phyloP scores from a whole-genome alignment of 305 asterid genomes.

The Fraxinus floribunda region DNA sequence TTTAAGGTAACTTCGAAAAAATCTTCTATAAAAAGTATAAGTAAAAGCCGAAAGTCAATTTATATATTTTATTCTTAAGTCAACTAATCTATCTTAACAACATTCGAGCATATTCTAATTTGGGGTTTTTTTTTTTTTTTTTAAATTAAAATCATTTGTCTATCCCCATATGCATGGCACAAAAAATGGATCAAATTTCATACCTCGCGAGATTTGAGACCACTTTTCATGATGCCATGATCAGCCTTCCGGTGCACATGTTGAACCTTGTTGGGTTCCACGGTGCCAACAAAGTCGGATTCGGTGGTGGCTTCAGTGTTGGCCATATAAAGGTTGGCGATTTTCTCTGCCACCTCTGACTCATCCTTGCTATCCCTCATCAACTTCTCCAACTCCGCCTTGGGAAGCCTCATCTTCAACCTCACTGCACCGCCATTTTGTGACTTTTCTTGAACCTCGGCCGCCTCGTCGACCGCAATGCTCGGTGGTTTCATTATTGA shows the following conservation, averaged over 20 bases:
- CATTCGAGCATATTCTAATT: too few species aligned
- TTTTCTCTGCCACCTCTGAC: slow-evolving; percentile 60
- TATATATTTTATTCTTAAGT: neutral
- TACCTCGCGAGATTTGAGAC: slow-evolving; percentile 68
- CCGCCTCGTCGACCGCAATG: slow-evolving; percentile 28
- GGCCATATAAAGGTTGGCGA: slow-evolving; percentile 53
- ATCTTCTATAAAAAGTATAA: too few species aligned
- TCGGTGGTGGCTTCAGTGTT: slow-evolving; percentile 13
- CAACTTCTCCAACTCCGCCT: slow-evolving; percentile 73
- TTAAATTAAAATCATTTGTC: neutral
- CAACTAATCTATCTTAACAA: neutral
- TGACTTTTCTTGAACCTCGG: neutral
- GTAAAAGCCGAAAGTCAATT: neutral
- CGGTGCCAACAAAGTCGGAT: slow-evolving; percentile 1
- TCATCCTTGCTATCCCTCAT: slow-evolving; percentile 69
- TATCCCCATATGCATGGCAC: slow-evolving; percentile 34
- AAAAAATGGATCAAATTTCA: neutral
- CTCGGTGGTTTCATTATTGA: slow-evolving; percentile 54
- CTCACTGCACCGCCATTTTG: slow-evolving; percentile 37
- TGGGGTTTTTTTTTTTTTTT: too few species aligned
- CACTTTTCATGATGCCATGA: slow-evolving; percentile 31
- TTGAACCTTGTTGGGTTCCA: slow-evolving; percentile 11
- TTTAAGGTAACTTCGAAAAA: neutral
- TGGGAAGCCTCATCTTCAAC: slow-evolving; percentile 70
- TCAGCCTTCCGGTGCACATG: slow-evolving; percentile 33